Percentiles rank a stretch among this genome's conserved stretches.
phyloP scores from a whole-genome alignment of 225 moss, liverwort and hornwort genomes.

The Pleurozium schreberi region DNA sequence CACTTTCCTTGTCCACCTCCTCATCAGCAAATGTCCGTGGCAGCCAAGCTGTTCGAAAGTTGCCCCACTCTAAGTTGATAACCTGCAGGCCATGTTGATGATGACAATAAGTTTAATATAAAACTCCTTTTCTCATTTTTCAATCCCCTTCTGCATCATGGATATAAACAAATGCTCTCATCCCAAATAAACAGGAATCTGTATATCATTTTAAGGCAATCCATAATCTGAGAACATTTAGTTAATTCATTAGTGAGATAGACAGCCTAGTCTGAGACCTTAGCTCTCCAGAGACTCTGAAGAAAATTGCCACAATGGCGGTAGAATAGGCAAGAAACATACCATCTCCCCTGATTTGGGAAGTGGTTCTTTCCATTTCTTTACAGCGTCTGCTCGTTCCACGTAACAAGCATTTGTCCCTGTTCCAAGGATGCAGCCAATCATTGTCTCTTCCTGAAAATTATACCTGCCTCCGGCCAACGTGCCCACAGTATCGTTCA shows the following conservation, averaged over 20 bases:
- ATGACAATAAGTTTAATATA: neutral
- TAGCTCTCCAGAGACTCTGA: neutral
- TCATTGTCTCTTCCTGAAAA: conserved; percentile 76
- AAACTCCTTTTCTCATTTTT: neutral
- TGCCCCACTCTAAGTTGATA: conserved; percentile 71
- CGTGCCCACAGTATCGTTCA: conserved; percentile 93
- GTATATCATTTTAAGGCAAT: neutral
- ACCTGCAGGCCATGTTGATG: conserved; percentile 15
- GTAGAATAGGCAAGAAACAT: neutral
- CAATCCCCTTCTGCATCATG: neutral
- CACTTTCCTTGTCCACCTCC: conserved; percentile 53
- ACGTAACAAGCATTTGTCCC: conserved; percentile 98
- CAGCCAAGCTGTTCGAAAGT: conserved; percentile 43
- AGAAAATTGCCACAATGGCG: neutral
- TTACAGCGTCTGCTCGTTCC: conserved; percentile 82
- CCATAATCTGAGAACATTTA: neutral
- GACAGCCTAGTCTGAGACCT: neutral
- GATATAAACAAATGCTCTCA: neutral
- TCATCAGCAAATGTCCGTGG: conserved; percentile 63
- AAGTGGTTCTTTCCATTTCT: conserved; percentile 64
- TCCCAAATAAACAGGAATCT: neutral
- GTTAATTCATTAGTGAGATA: neutral
- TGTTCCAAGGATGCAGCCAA: conserved; percentile 86
- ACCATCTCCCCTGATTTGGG: conserved; percentile 81
- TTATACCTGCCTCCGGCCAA: conserved; percentile 87